phyloP scores from a whole-genome alignment of 1,139 yeast species.

The Saccharomyces hybrid region DNA sequence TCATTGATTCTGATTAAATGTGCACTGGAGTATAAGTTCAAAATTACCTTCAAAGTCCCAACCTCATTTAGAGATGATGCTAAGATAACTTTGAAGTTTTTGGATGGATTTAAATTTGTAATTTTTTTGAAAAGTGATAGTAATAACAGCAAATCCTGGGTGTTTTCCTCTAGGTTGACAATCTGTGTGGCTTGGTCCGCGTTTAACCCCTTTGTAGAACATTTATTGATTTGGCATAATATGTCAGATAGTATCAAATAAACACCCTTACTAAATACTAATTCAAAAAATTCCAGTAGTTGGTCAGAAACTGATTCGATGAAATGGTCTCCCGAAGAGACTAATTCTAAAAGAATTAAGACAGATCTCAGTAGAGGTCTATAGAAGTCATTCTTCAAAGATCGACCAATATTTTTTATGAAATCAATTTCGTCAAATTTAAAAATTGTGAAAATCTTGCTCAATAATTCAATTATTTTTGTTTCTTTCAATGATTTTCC shows the following conservation, averaged over 20 bases:
- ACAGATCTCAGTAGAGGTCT: slow-evolving; percentile 56
- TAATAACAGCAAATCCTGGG: slow-evolving; percentile 60
- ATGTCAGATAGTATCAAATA: slow-evolving; percentile 47
- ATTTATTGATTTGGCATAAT: slow-evolving; percentile 42
- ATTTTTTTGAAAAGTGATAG: slow-evolving; percentile 56
- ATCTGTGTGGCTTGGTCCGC: slow-evolving; percentile 17
- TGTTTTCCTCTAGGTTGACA: slow-evolving; percentile 35
- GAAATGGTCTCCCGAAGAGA: slow-evolving; percentile 38
- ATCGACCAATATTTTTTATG: slow-evolving; percentile 35
- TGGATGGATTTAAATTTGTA: slow-evolving; percentile 44
- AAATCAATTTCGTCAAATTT: slow-evolving; percentile 43
- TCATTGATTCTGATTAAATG: slow-evolving; percentile 53
- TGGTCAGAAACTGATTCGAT: slow-evolving; percentile 45
- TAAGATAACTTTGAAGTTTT: slow-evolving; percentile 43
- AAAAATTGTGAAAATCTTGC: slow-evolving; percentile 31
- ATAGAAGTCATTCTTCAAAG: slow-evolving; percentile 39
- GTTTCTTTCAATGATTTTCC: slow-evolving; percentile 26
- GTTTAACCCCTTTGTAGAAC: slow-evolving; percentile 31
- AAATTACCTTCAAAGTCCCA: slow-evolving; percentile 55
- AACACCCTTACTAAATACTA: slow-evolving; percentile 54
- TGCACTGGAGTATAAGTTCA: slow-evolving; percentile 62
- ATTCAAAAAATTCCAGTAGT: slow-evolving; percentile 48
- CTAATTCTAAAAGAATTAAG: slow-evolving; percentile 41
- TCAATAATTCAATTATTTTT: slow-evolving; percentile 18
- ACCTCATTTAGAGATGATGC: slow-evolving; percentile 48